Base-by-base conservation (phyloP, 371 early-diverging fungal species). In the Thermomucor indicae-seudaticae region DNA sequence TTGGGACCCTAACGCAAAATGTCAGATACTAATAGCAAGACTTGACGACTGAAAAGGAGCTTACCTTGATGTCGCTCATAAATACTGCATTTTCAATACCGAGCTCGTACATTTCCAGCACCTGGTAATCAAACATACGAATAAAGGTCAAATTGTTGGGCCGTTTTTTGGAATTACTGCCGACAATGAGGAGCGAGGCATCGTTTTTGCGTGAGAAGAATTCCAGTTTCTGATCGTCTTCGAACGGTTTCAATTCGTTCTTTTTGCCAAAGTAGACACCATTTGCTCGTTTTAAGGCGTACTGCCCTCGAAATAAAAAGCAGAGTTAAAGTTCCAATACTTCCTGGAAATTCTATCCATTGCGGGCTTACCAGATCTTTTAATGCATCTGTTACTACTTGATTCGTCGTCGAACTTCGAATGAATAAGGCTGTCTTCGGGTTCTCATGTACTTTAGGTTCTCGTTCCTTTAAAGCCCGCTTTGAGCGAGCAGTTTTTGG, bases 191-290 rank as follows among this genome's bases (percentile, higher is more conserved):
- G 22, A 95, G 77, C 1, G 95, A 84, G 43, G 93, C 79, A 71
- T 97, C 96, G 72, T 96, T 97, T 77, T 95, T 97, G 59, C 85
- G 83, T 19, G 91, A 85, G 44, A 96, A 87, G 58, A 96, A 96
- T 67, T 97, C 95, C 25, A 97, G 70, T 43, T 86, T 82, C 30
- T 88, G 81, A 14, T 90, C 86, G 59, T 96, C 93, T 46, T 97
- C 98, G 62, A 98, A 98, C 8, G 98, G 99, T 44, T 90, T 91
- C 52, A 98, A 79, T 55, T 92, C 89, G 64, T 98, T 97, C 71
- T 92, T 95, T 64, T 93, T 95, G 45, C 81, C 70, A 64, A 98
- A 95, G 51, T 88, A 80, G 47, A 93, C 70, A 12, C 86, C 93
- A 46, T 94, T 75, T 4, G 97, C 92, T 60, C 92, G 91, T 72